Evolutionary conservation across 2,329 filamentous ascomycete genomes (phyloP), one percentile per base, ranked within the genome.

Genomic region (Trichoderma pleuroti): DNA sequence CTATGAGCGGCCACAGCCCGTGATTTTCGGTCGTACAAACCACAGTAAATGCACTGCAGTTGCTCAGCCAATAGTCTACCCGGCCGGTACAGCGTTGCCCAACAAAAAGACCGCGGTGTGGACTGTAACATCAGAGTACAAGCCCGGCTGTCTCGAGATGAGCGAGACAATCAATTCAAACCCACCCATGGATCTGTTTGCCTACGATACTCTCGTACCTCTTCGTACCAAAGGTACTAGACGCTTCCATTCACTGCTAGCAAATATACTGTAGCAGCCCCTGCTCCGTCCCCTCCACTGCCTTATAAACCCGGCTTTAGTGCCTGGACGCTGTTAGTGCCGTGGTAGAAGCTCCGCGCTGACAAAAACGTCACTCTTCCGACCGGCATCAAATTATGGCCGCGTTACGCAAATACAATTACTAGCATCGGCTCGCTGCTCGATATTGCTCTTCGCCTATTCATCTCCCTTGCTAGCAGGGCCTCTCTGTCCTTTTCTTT

Each of bases 391-490:
- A 52, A 24, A 24, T 42, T 39, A 61, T 61, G 46, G 42, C 57
- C 30, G 56, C 39, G 46, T 52, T 52, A 52, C 46, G 6, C 46
- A 59, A 61, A 26, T 56, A 30, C 32, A 42, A 46, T 9, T 46
- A 70, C 12, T 46, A 70, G 26, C 46, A 57, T 59, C 26, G 56
- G 56, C 56, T 59, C 46, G 56, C 30, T 59, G 56, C 49, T 62
- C 24, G 21, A 67, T 42, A 42, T 46, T 59, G 34, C 64, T 61
- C 56, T 65, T 70, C 30, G 30, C 42, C 68, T 65, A 42, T 65
- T 64, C 61, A 64, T 42, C 42, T 63, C 28, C 36, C 30, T 34
- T 52, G 46, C 46, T 24, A 24, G 52, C 24, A 14, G 12, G 34
- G 21, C 42, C 49, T 39, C 39, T 30, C 30, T 32, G 9, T 14